Percentiles rank a stretch among this genome's conserved stretches.
These are phyloP conservation scores for Aspergillus asperescens DNA, from an alignment of 495 filamentous ascomycete genomes.

Conservation along the genomic window DNA sequence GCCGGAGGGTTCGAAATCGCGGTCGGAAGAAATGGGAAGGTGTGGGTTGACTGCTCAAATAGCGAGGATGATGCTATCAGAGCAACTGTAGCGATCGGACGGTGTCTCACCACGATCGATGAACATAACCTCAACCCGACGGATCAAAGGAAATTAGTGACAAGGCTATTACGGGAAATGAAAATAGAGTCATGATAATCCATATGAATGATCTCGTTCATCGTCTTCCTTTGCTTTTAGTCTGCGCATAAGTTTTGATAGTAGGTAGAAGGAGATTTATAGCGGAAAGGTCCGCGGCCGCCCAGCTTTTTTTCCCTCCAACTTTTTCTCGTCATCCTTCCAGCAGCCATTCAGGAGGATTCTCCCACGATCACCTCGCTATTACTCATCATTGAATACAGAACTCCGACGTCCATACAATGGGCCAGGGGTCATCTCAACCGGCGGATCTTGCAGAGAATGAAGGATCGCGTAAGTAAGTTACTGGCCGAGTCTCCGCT, in stretches of 20 bases:
- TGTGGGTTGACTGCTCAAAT: constrained; percentile 75
- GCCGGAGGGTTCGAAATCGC: constrained; percentile 78
- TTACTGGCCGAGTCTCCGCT: background rate
- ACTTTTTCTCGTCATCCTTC: background rate
- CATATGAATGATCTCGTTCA: background rate
- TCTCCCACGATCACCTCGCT: background rate
- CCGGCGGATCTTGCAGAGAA: background rate
- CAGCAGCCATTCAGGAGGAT: background rate
- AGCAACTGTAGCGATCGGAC: constrained; percentile 71
- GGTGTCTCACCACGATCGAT: constrained; percentile 73
- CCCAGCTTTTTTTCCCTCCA: background rate
- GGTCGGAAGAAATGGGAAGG: constrained; percentile 86
- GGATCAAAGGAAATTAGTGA: constrained; percentile 76
- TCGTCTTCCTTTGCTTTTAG: background rate
- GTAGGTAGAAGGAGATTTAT: background rate
- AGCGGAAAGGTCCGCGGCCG: background rate
- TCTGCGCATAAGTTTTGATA: background rate
- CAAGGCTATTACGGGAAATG: constrained; percentile 54
- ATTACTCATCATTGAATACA: background rate
- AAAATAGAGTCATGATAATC: constrained; percentile 31
- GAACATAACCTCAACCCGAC: constrained; percentile 57
- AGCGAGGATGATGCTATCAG: constrained; percentile 52
- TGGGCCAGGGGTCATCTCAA: constrained; percentile 15
- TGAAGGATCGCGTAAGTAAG: constrained; percentile 9
- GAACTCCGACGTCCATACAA: background rate